phyloP scores from a whole-genome alignment of 192 early-diverging fungal species.

The Jimgerdemannia lactiflua region DNA sequence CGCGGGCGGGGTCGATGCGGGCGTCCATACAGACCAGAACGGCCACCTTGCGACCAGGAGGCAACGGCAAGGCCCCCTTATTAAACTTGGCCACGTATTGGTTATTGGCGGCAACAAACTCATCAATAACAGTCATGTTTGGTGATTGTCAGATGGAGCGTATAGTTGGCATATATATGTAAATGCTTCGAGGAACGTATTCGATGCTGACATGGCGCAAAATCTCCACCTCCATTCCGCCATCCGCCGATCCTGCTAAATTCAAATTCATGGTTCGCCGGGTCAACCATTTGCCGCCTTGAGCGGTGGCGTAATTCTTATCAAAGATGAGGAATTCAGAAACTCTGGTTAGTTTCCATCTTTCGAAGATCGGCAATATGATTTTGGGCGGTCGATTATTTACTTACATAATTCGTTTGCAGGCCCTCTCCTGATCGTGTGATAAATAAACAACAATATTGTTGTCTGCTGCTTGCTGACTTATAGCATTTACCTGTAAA shows the following conservation, averaged over 20 bases:
- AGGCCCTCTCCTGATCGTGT: too few relatives aligned
- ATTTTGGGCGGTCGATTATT: too few relatives aligned
- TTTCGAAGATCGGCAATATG: too few relatives aligned
- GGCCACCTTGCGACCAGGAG: constrained; percentile 37
- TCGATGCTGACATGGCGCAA: background rate
- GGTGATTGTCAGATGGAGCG: background rate
- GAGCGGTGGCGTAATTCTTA: background rate
- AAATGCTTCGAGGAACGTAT: background rate
- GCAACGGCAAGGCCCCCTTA: constrained; percentile 36
- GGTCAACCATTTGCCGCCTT: background rate
- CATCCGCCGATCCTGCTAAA: too few relatives aligned
- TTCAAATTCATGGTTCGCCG: background rate
- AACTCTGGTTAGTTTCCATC: too few relatives aligned
- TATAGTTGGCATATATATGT: background rate
- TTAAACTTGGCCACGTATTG: constrained; percentile 26
- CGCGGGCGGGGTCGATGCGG: constrained; percentile 31
- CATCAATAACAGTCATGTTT: constrained; percentile 21
- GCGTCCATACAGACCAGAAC: constrained; percentile 44
- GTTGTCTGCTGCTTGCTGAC: too few relatives aligned
- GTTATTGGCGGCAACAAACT: constrained; percentile 29
- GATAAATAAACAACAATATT: too few relatives aligned
- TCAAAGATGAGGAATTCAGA: too few relatives aligned
- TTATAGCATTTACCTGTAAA: too few relatives aligned
- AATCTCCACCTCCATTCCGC: background rate
- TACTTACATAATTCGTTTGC: too few relatives aligned